These are phyloP conservation scores for Hymenoscyphus occultus DNA, from an alignment of 2,329 filamentous ascomycete genomes.

Conservation along the genomic window DNA sequence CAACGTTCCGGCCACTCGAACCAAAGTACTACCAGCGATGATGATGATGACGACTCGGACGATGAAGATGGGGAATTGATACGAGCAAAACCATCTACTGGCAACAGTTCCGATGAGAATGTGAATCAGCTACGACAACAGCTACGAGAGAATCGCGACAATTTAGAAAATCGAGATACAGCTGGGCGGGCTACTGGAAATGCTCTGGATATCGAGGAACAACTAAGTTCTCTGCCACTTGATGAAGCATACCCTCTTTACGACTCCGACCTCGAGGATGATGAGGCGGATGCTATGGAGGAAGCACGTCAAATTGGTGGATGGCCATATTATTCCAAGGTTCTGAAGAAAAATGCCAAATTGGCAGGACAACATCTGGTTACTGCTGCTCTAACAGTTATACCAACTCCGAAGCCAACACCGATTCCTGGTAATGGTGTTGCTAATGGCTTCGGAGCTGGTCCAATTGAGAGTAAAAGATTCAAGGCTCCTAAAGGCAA, in stretches of 20 bases:
- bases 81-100: conserved; percentile 14
- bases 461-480: conserved; percentile 54
- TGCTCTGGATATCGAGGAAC: conserved; percentile 75
- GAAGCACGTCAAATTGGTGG: conserved; percentile 75
- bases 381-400: conserved; percentile 20
- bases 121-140: conserved; percentile 21
- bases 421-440: conserved; percentile 54
- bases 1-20: conserved; percentile 72
- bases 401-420: conserved; percentile 19
- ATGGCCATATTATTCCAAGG: conserved; percentile 66
- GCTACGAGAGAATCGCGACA: conserved; percentile 13
- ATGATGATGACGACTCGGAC: conserved; percentile 68
- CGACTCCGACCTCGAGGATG: conserved; percentile 83
- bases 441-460: conserved; percentile 51
- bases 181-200: conserved; percentile 37
- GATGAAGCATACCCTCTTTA: conserved; percentile 80
- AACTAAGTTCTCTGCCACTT: conserved; percentile 59
- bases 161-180: conserved; percentile 27
- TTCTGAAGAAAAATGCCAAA: conserved; percentile 44
- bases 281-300: conserved; percentile 71
- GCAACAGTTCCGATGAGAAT: conserved; percentile 25
- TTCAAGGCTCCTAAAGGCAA: conserved; percentile 78
- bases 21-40: conserved; percentile 72
- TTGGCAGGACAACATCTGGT: conserved; percentile 22
- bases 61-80: conserved; percentile 43